A percentile compares a stretch with the other conserved stretches of the same genome.
phyloP scores from a whole-genome alignment of 441 rosid genomes.

The Gossypium laxum region DNA sequence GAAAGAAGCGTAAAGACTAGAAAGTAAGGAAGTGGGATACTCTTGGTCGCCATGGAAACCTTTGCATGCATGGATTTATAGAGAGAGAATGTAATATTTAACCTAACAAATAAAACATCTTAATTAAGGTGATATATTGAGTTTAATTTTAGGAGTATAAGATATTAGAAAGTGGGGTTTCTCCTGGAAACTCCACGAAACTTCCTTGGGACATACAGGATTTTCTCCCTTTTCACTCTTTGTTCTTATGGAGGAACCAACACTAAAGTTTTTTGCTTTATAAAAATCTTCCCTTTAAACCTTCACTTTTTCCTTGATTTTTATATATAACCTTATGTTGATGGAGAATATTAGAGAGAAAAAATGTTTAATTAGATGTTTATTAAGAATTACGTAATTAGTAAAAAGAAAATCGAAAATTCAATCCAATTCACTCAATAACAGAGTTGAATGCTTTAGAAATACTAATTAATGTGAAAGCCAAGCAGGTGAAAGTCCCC shows the following conservation, averaged over 20 bases:
- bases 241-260: neutral
- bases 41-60: neutral
- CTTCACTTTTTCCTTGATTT: neutral
- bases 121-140: constrained; percentile 1
- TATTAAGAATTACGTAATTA: too few relatives aligned
- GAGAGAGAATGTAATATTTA: neutral
- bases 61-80: constrained; percentile 14
- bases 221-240: neutral
- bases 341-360: too few relatives aligned
- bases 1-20: constrained; percentile 5
- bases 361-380: too few relatives aligned
- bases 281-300: neutral
- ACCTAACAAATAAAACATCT: neutral
- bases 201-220: constrained; percentile 15
- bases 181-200: constrained; percentile 17
- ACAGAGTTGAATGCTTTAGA: too few relatives aligned
- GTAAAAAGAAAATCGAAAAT: too few relatives aligned
- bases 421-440: too few relatives aligned
- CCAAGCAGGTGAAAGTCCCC: too few relatives aligned
- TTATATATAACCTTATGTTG: neutral
- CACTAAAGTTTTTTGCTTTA: neutral
- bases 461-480: too few relatives aligned
- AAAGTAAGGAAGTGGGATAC: neutral
- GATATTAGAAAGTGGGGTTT: neutral
- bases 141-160: neutral